Percentiles rank a stretch among this genome's conserved stretches.
Conservation (phyloP, 1,284 basidiomycete genomes). For the Tetrapyrgos nigripes region DNA sequence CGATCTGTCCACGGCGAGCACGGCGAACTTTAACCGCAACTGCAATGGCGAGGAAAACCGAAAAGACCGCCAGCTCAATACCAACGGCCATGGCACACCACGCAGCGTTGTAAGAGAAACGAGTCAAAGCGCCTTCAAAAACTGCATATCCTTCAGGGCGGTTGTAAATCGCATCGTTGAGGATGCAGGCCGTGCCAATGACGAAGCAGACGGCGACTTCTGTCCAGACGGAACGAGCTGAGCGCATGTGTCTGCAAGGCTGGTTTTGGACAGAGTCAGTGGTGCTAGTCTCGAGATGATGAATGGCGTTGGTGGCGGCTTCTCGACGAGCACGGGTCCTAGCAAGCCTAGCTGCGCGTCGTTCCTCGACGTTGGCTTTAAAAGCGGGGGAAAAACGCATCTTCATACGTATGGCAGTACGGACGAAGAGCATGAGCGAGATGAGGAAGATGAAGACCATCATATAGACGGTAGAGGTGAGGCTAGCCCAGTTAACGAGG, state of each 20-base stretch:
- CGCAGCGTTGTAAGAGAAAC: not conserved
- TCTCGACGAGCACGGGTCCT: not conserved
- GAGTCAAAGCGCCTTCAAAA: not conserved
- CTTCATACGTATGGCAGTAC: not conserved
- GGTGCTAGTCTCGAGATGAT: too few relatives aligned
- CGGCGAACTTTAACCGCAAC: not conserved
- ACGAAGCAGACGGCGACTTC: not conserved
- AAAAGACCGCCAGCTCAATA: not conserved
- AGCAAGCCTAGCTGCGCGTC: not conserved
- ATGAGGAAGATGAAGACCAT: not conserved
- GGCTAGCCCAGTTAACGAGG: not conserved
- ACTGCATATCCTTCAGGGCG: slow-evolving; percentile 4
- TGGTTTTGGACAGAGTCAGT: too few relatives aligned
- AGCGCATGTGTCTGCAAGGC: not conserved
- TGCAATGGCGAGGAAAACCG: not conserved
- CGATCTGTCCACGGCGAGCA: not conserved
- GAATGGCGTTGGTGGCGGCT: too few relatives aligned
- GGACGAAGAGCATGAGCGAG: not conserved
- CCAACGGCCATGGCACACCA: not conserved
- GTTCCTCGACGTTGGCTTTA: slow-evolving; percentile 1
- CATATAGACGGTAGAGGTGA: not conserved
- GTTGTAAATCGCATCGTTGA: slow-evolving; percentile 8
- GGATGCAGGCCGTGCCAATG: slow-evolving; percentile 3
- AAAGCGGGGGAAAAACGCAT: not conserved
- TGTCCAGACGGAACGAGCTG: not conserved